Conservation (phyloP, 495 filamentous ascomycete species). For the Penicillium cataractarum region DNA sequence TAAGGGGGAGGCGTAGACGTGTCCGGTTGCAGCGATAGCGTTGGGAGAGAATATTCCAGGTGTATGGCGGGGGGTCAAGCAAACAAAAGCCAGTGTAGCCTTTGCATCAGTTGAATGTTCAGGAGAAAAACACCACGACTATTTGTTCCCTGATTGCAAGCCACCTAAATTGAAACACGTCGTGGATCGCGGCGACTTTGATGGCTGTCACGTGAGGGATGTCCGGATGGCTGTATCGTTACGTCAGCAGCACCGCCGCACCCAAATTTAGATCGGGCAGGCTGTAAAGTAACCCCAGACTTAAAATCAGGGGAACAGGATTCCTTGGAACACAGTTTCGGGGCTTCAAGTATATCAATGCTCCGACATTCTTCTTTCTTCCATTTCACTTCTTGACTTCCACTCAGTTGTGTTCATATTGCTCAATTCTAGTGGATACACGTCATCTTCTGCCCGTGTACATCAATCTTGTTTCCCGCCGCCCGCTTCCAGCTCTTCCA, state of each 20-base stretch:
- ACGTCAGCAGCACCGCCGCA: conserved; percentile 28
- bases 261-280: conserved; percentile 19
- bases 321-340: not conserved
- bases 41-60: not conserved
- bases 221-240: conserved; percentile 17
- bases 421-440: conserved; percentile 16
- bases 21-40: conserved; percentile 27
- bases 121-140: not conserved
- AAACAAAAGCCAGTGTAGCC: conserved; percentile 3
- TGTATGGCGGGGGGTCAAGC: not conserved
- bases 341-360: not conserved
- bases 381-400: not conserved
- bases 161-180: conserved; percentile 22
- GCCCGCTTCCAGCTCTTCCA: no score
- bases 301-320: conserved; percentile 20
- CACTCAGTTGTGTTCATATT: not conserved
- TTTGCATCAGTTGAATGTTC: not conserved
- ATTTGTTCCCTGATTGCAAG: not conserved
- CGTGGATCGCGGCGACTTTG: conserved; percentile 5
- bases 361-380: not conserved
- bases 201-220: conserved; percentile 9
- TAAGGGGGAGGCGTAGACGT: conserved; percentile 31
- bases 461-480: conserved; percentile 29
- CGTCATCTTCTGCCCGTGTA: conserved; percentile 24
- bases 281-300: conserved; percentile 12